Evolutionary conservation across 305 asterid genomes (phyloP).

Genomic region (Rubia tinctorum): DNA sequence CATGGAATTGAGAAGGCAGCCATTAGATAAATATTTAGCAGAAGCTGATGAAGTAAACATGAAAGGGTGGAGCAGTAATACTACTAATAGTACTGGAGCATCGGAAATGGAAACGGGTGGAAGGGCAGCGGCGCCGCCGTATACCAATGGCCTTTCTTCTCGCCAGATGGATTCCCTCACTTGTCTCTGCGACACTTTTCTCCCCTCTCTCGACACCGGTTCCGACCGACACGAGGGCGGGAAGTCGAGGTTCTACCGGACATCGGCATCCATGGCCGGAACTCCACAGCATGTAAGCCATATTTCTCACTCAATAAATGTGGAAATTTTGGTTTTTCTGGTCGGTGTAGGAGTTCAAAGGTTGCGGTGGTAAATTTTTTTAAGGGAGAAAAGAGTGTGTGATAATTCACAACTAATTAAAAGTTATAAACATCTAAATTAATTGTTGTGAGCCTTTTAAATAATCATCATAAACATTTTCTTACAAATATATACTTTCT

Average conservation of each 20-base stretch:
- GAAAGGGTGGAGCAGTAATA: neutral
- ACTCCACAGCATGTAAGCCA: conserved; percentile 56
- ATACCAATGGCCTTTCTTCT: conserved; percentile 23
- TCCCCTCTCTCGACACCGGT: conserved; percentile 46
- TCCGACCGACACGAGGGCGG: conserved; percentile 16
- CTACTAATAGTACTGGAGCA: neutral
- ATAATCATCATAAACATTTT: too few species aligned
- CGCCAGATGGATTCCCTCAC: conserved; percentile 59
- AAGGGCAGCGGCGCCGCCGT: neutral
- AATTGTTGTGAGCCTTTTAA: too few species aligned
- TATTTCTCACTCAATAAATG: neutral
- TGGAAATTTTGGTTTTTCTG: neutral
- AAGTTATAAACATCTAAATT: too few species aligned
- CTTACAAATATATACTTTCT: too few species aligned
- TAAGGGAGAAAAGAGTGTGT: too few species aligned
- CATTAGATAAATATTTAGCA: neutral
- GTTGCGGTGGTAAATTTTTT: too few species aligned
- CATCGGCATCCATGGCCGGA: conserved; percentile 70
- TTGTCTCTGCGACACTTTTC: conserved; percentile 62
- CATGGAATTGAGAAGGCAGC: neutral
- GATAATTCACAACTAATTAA: too few species aligned
- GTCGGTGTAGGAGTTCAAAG: neutral
- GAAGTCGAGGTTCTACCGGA: conserved; percentile 33
- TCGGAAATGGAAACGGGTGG: conserved; percentile 13
- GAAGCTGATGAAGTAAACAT: neutral